phyloP scores from a whole-genome alignment of 164 flowering plant species.

The Cinnamomum chago region DNA sequence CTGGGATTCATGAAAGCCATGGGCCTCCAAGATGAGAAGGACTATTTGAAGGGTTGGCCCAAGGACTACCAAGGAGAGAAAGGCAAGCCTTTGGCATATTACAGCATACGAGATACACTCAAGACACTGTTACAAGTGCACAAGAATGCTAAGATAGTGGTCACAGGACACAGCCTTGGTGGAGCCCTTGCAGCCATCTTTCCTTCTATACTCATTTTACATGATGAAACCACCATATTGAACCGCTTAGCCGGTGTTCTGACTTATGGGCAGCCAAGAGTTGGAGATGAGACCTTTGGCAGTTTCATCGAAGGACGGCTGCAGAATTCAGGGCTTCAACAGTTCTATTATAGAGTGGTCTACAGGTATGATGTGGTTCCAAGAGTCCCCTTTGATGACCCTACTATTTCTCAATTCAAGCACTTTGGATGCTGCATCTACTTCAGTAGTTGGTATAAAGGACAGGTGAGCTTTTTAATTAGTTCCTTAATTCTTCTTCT shows the following conservation, averaged over 20 bases:
- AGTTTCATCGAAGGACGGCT: constrained; percentile 30
- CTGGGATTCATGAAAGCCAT: constrained; percentile 70
- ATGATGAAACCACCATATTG: constrained; percentile 39
- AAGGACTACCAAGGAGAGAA: constrained; percentile 14
- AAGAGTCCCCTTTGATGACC: constrained; percentile 54
- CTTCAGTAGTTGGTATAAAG: constrained; percentile 42
- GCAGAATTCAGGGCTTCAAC: not conserved
- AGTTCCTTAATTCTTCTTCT: no score
- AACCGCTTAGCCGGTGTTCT: constrained; percentile 41
- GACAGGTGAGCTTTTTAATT: constrained; percentile 31
- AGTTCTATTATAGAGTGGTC: constrained; percentile 43
- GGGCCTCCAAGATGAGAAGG: constrained; percentile 39
- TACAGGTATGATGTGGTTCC: constrained; percentile 56
- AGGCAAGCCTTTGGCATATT: constrained; percentile 38
- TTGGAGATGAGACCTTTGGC: constrained; percentile 49
- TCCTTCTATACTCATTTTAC: constrained; percentile 39
- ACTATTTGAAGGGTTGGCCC: constrained; percentile 44
- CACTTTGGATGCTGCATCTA: constrained; percentile 60
- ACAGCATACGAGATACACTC: constrained; percentile 38
- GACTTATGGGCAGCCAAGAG: constrained; percentile 69
- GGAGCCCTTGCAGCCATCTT: constrained; percentile 60
- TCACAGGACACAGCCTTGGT: constrained; percentile 71
- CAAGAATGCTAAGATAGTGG: constrained; percentile 18
- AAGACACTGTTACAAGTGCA: constrained; percentile 23
- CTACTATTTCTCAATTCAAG: constrained; percentile 29